Conservation (phyloP, 176 grass and related monocot genomes). For the Alopecurus myosuroides region DNA sequence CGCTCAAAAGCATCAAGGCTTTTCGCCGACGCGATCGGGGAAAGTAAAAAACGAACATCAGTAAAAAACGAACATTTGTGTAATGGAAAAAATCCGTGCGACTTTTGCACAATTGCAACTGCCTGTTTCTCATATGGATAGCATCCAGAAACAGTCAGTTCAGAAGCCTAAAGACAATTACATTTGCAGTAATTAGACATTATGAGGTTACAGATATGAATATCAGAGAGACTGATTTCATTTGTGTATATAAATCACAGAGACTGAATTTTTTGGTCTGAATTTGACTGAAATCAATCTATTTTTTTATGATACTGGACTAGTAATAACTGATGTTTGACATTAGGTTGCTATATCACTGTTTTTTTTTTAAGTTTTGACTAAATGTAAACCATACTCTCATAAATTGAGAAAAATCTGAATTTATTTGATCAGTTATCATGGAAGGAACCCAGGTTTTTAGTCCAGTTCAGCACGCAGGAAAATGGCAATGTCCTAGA, state of each 20-base stretch:
- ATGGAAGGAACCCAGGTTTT: not conserved
- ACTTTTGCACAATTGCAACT: no score
- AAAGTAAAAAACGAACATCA: no score
- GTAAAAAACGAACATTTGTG: no score
- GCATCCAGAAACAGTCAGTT: no score
- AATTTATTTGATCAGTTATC: not conserved
- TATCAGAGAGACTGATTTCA: not conserved
- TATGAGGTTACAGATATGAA: not conserved
- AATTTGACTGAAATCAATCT: not conserved
- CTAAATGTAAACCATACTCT: not conserved
- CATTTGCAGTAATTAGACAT: not conserved
- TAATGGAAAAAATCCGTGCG: no score
- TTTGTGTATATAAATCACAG: not conserved
- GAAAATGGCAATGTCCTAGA: not conserved
- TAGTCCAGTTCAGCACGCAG: not conserved
- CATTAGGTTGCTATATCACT: not conserved
- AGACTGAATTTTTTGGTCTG: not conserved
- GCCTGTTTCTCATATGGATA: no score
- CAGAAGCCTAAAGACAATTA: no score
- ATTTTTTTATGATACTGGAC: not conserved
- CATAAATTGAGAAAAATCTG: not conserved
- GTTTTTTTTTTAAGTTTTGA: not conserved
- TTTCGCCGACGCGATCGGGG: not conserved
- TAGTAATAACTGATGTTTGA: no score
- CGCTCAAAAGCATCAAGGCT: not conserved